Evolutionary conservation across 805 yeast genomes (phyloP), one percentile per base, ranked within the genome.

Genomic region (Candida germanica): DNA sequence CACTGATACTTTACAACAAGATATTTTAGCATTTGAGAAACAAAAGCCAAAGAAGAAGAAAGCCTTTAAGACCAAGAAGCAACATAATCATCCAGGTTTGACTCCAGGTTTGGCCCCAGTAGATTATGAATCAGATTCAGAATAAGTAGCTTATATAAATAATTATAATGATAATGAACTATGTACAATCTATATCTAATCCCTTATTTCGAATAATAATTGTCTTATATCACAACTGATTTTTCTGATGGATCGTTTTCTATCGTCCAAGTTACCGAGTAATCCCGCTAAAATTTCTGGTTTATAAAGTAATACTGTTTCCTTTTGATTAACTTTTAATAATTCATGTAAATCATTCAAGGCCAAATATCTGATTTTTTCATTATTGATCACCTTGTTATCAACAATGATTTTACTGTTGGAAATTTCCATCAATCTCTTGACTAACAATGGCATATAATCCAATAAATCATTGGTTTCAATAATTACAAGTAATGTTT

Each of bases 31-130:
- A 12, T 53, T 56, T 28, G 59, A 59, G 31, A 59, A 49, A 38
- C 53, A 47, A 35, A 52, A 44, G 22, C 32, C 47, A 36, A 54
- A 36, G 40, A 54, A 52, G 31, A 35, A 48, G 40, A 46, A 47
- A 13, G 22, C 57, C 54, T 56, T 61, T 20, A 71, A 69, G 50
- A 32, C 37, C 12, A 24, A n/a, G 11, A 27, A 18, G 28, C 55
- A 72, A 35, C 56, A 66, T 38, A 59, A 61, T 33, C 60, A 62
- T 42, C 74, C 85, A 26, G 91, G 93, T 18, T 66, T 85, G 37
- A 85, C 94, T 0, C 94, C 93, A 1, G 94, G 94, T 43, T 70
- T 85, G 58, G 94, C 93, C 1, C 93, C 93, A 21, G 88, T 85
- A 16, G 89, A 79, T 23, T 72, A 75, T 29, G 79, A 77, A 20